Evolutionary conservation across 2,329 filamentous ascomycete species (phyloP).

Genomic region (Sphaerostilbella broomeana): DNA sequence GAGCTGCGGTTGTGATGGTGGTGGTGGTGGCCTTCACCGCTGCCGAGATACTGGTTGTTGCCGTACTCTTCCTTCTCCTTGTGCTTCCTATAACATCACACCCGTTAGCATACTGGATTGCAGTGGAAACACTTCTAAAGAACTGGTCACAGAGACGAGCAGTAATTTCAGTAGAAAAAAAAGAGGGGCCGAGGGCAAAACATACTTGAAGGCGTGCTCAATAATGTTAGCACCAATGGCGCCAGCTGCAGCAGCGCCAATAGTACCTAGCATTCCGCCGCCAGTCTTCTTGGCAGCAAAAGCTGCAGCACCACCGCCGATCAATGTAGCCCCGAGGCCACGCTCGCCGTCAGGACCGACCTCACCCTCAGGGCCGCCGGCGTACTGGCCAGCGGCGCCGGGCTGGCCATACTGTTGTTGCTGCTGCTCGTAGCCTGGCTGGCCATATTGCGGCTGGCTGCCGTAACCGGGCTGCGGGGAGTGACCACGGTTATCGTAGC

Average conservation of each 20-base stretch:
- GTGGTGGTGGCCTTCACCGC: neutral
- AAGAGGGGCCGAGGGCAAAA: neutral
- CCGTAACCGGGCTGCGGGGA: slow-evolving; percentile 19
- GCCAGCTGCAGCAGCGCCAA: slow-evolving; percentile 45
- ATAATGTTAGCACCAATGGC: slow-evolving; percentile 50
- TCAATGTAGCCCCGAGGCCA: slow-evolving; percentile 47
- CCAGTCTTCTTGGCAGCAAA: slow-evolving; percentile 48
- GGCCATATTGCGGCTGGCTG: slow-evolving; percentile 18
- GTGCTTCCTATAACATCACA: slow-evolving; percentile 4
- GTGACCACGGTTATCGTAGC: slow-evolving; percentile 18
- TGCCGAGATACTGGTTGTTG: slow-evolving; percentile 3
- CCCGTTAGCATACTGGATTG: neutral
- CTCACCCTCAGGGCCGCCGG: slow-evolving; percentile 21
- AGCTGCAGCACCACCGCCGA: slow-evolving; percentile 48
- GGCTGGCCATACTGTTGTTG: slow-evolving; percentile 21
- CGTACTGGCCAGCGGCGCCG: slow-evolving; percentile 15
- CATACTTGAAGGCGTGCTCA: slow-evolving; percentile 36
- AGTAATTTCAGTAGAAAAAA: neutral
- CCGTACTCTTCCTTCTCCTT: slow-evolving; percentile 13
- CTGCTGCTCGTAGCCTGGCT: slow-evolving; percentile 14
- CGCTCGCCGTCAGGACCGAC: slow-evolving; percentile 39
- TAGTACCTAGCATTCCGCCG: slow-evolving; percentile 40
- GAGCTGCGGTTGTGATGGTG: slow-evolving; percentile 7
- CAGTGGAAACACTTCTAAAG: neutral
- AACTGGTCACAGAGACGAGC: neutral